Base-by-base conservation (phyloP, 2,329 filamentous ascomycete species). In the Salinomyces thailandicus region DNA sequence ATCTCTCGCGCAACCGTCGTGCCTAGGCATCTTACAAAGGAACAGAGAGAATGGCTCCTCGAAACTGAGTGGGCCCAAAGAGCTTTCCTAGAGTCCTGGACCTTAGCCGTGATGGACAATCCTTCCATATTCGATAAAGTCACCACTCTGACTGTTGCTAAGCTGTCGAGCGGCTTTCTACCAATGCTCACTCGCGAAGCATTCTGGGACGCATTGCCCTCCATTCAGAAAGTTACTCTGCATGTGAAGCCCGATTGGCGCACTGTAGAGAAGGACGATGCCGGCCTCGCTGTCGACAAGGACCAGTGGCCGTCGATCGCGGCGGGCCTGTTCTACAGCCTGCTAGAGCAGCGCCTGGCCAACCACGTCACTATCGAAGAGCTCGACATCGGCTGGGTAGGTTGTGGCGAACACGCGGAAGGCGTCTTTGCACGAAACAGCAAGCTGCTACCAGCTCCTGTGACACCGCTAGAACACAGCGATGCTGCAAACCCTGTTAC, bases 61-160 rank as follows among this genome's bases (percentile, higher is more conserved):
- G 78, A 83, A 53, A 73, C 76, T 3, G 72, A 77, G 35, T 81
- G 78, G 75, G 77, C 77, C 5, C 77, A 83, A 45, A 65, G 72
- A 36, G 78, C 77, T 13, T 78, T 83, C 52, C 64, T 83, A 31
- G 72, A 77, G 33, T 79, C 78, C 1, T 83, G 79, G 46, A 70
- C 77, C 45, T 69, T 81, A 32, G 71, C 75, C 1, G 57, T 82
- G 29, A 71, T 77, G 16, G 75, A 81, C 48, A 79, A 79, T 41
- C 61, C 62, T 4, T 45, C 50, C 4, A 67, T 62, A 2, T 80
- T 82, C 45, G 41, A 51, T 5, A 57, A 64, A 5, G 64, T 84
- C 29, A 71, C 69, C 15, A 73, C 68, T 5, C 54, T 85, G 28
- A 79, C 71, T 20, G 68, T 85, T 34, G 71, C 77, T 33, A 75